A percentile compares a stretch with the other conserved stretches of the same genome.
Evolutionary conservation across 805 yeast genomes (phyloP).

Genomic region (Kluyveromyces siamensis): DNA sequence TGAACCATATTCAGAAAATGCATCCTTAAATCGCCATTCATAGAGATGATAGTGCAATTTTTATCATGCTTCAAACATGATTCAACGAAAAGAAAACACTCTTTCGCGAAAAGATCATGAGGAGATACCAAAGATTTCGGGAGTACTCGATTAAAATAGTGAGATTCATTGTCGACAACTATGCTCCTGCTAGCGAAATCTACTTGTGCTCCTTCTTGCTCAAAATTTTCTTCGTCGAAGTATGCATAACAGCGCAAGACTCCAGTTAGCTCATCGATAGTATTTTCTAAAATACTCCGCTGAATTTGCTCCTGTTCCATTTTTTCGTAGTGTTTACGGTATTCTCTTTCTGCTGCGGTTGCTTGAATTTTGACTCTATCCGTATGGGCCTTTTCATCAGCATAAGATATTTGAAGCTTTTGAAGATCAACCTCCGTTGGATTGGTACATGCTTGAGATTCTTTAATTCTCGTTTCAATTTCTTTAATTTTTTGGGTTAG

Average conservation of each 20-base stretch:
- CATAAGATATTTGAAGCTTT: conserved; percentile 15
- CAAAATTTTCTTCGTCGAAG: conserved; percentile 5
- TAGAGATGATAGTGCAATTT: conserved; percentile 20
- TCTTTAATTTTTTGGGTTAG: conserved; percentile 8
- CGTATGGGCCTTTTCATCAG: conserved; percentile 13
- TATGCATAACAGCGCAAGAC: conserved; percentile 26
- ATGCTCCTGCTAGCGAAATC: conserved; percentile 14
- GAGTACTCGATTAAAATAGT: conserved; percentile 16
- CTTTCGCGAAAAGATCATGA: conserved; percentile 16
- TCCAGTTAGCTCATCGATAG: conserved; percentile 35
- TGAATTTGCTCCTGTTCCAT: conserved; percentile 30
- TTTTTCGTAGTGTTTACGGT: conserved; percentile 22
- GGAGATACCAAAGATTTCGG: conserved; percentile 14
- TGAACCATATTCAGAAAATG: neutral
- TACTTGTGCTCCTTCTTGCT: conserved; percentile 1
- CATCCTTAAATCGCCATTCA: conserved; percentile 8
- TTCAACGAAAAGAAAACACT: conserved; percentile 21
- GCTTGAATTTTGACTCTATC: conserved; percentile 16
- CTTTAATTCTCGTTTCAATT: conserved; percentile 4
- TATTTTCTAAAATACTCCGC: conserved; percentile 39
- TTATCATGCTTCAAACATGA: conserved; percentile 16
- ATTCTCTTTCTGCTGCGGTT: conserved; percentile 11
- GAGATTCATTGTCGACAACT: conserved; percentile 1
- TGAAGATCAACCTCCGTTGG: conserved; percentile 18
- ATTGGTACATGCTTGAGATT: conserved; percentile 6